Evolutionary conservation across 352 stramenopile species (phyloP).

Genomic region (Pythium utonaiense): DNA sequence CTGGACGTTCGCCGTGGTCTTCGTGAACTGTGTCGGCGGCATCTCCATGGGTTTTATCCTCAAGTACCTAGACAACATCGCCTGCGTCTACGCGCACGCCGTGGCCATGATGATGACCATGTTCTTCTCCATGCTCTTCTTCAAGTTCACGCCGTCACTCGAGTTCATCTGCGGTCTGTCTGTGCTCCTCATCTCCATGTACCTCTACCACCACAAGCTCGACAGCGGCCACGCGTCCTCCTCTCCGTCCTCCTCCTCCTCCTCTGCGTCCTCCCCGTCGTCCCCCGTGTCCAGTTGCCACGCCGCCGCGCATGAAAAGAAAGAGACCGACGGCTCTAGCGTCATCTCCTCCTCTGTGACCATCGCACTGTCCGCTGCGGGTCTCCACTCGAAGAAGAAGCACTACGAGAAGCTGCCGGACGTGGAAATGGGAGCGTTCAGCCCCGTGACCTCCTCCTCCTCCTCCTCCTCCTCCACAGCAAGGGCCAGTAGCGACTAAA

Average conservation of each 20-base stretch:
- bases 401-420: slow-evolving; percentile 60
- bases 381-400: slow-evolving; percentile 50
- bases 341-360: slow-evolving; percentile 7
- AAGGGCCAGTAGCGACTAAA: slow-evolving; percentile 1
- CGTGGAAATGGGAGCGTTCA: slow-evolving; percentile 23
- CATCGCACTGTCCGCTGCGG: slow-evolving; percentile 16
- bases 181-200: slow-evolving; percentile 84
- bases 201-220: slow-evolving; percentile 83
- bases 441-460: neutral
- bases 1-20: slow-evolving; percentile 75
- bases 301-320: slow-evolving; percentile 3
- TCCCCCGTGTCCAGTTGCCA: slow-evolving; percentile 11
- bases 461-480: slow-evolving; percentile 6
- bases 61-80: slow-evolving; percentile 91
- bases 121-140: slow-evolving; percentile 85
- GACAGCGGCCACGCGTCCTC: slow-evolving; percentile 8
- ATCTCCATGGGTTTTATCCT: slow-evolving; percentile 80
- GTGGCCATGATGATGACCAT: slow-evolving; percentile 89
- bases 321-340: slow-evolving; percentile 2
- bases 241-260: neutral
- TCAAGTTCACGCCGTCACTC: slow-evolving; percentile 75
- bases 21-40: slow-evolving; percentile 69
- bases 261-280: slow-evolving; percentile 18
- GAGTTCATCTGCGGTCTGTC: slow-evolving; percentile 80
- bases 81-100: slow-evolving; percentile 78